These are phyloP conservation scores for Clarireedia paspali DNA, from an alignment of 2,329 filamentous ascomycete species.

Conservation along the genomic window DNA sequence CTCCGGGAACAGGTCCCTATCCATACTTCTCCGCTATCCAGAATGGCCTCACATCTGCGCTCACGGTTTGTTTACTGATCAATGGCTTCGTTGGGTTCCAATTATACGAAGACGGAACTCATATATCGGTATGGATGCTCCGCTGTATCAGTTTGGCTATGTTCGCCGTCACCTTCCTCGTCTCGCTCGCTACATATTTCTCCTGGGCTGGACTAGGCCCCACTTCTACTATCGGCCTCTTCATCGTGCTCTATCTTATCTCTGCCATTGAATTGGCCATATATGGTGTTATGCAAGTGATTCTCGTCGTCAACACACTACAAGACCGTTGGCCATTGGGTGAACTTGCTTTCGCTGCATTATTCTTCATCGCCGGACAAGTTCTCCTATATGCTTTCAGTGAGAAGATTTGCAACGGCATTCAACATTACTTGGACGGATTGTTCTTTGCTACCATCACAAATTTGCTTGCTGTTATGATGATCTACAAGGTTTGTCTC, in stretches of 20 bases:
- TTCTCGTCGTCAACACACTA: slow-evolving; percentile 82
- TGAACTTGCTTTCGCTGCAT: slow-evolving; percentile 81
- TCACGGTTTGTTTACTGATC: slow-evolving; percentile 84
- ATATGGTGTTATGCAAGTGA: slow-evolving; percentile 79
- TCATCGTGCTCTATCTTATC: slow-evolving; percentile 85
- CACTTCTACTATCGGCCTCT: slow-evolving; percentile 79
- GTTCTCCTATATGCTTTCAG: slow-evolving; percentile 89
- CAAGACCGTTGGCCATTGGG: slow-evolving; percentile 94
- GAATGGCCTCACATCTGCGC: slow-evolving; percentile 73
- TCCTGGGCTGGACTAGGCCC: slow-evolving; percentile 80
- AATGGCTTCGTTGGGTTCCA: slow-evolving; percentile 99
- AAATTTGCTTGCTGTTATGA: slow-evolving; percentile 95
- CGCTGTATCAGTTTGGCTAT: slow-evolving; percentile 70
- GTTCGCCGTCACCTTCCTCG: slow-evolving; percentile 79
- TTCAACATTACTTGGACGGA: slow-evolving; percentile 89
- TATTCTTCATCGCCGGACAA: slow-evolving; percentile 89
- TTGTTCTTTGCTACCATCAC: slow-evolving; percentile 90
- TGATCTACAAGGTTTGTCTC: slow-evolving; percentile 85
- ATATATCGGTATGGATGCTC: slow-evolving; percentile 87
- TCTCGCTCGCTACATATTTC: slow-evolving; percentile 89
- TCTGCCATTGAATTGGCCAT: slow-evolving; percentile 81
- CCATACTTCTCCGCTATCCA: slow-evolving; percentile 90
- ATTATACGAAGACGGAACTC: slow-evolving; percentile 93
- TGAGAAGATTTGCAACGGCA: slow-evolving; percentile 70
- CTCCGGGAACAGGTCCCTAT: slow-evolving; percentile 71